Base-by-base conservation (phyloP, 2,329 filamentous ascomycete genomes). In the Cordyceps pruinosa region DNA sequence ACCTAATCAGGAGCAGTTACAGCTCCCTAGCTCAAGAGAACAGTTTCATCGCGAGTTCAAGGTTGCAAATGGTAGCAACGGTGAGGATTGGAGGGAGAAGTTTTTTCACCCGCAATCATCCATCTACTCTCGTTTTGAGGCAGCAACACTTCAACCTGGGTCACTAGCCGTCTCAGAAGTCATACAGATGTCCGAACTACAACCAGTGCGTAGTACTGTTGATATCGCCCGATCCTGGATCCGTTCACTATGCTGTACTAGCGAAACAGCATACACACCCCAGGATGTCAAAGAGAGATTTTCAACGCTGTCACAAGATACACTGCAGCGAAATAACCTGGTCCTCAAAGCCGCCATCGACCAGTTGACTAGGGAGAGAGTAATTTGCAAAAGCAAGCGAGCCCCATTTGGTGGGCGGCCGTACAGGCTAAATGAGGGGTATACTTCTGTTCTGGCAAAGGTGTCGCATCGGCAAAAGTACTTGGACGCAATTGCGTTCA, bases 361-460 rank as follows among this genome's bases (percentile, higher is more conserved):
- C 44, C 70, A 75, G 39, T 72, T 85, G 15, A 77, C 78, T 32
- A 67, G 69, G 7, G 72, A 77, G 39, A 76, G 77, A 51, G 71
- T 91, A 26, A 79, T 83, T 35, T 81, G 82, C 63, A 80, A 81
- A 61, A 81, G 78, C 53, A 86, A 84, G 61, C 76, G 80, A 19
- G 80, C 83, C 28, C 77, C 78, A 1, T 71, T 81, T n/a, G 69
- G 73, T 2, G 85, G 84, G 0, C 77, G 83, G 10, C 82, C 83
- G 12, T 90, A 84, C 68, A 77, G 81, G 41, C 77, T 89, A 34
- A 82, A 83, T 53, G 80, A 84, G 60, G 75, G 77, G 28, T 84
- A 86, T 61, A 72, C 77, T 8, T 75, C 77, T 32, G 72, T 77
- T 7, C 77, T 90, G 15, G 74, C 78, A 19, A 85, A 86, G 62